These are phyloP conservation scores for Phytophthora pistaciae DNA, from an alignment of 352 stramenopile genomes.

Conservation along the genomic window DNA sequence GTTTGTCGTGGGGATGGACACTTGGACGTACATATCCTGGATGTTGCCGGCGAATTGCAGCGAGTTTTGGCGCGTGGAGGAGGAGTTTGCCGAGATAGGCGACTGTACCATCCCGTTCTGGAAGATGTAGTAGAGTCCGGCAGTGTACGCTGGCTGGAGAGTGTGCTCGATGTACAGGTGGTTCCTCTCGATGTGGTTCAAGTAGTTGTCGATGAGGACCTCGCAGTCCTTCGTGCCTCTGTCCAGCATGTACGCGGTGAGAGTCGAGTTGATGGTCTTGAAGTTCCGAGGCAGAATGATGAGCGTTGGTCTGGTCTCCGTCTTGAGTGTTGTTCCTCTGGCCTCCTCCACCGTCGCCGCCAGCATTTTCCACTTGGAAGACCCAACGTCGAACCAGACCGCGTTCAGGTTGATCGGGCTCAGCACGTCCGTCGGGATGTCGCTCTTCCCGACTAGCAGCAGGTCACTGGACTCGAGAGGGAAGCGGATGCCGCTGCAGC, in stretches of 20 bases:
- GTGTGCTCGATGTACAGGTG: slow-evolving; percentile 52
- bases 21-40: slow-evolving; percentile 21
- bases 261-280: slow-evolving; percentile 16
- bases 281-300: slow-evolving; percentile 18
- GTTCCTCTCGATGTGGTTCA: slow-evolving; percentile 37
- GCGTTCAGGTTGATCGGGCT: slow-evolving; percentile 22
- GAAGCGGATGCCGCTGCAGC: slow-evolving; percentile 11
- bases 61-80: not conserved
- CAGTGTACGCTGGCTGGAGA: slow-evolving; percentile 46
- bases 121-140: slow-evolving; percentile 47
- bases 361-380: slow-evolving; percentile 11
- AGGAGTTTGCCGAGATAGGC: slow-evolving; percentile 1
- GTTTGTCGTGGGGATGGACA: slow-evolving; percentile 18
- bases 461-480: slow-evolving; percentile 7
- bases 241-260: slow-evolving; percentile 5
- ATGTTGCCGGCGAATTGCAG: slow-evolving; percentile 18
- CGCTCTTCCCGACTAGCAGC: slow-evolving; percentile 7
- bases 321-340: not conserved
- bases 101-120: slow-evolving; percentile 36
- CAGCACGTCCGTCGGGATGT: slow-evolving; percentile 7
- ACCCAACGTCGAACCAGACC: slow-evolving; percentile 1
- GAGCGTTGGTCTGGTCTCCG: not conserved
- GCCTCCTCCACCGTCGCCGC: slow-evolving; percentile 16
- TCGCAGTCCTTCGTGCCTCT: not conserved
- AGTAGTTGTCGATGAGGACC: slow-evolving; percentile 4